Conservation (phyloP, 1,284 basidiomycete genomes). For the Vanrija humicola region DNA sequence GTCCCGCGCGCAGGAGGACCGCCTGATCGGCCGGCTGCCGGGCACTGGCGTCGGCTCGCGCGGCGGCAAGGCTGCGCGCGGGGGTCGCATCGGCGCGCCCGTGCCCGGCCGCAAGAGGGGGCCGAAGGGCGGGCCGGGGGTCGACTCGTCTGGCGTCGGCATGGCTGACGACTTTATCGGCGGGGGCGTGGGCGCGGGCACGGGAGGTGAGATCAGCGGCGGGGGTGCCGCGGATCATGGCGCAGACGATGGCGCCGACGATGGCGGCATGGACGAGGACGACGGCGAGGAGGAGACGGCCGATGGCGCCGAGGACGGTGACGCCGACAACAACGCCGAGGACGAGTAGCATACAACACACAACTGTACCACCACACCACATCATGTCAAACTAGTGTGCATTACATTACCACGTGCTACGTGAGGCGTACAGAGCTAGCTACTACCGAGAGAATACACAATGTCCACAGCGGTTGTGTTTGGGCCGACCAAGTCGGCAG, state of each 20-base stretch:
- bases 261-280: background rate
- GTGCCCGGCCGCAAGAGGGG: background rate
- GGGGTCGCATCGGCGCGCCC: background rate
- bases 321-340: background rate
- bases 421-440: no score
- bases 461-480: no score
- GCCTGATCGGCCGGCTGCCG: constrained; percentile 14
- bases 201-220: background rate
- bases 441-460: no score
- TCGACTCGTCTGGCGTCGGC: background rate
- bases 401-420: no score
- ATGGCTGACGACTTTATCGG: background rate
- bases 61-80: constrained; percentile 3
- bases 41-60: constrained; percentile 13
- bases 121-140: background rate
- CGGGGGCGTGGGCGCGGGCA: background rate
- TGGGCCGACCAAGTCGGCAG: no score
- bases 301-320: background rate
- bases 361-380: no score
- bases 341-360: constrained; percentile 1
- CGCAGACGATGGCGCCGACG: background rate
- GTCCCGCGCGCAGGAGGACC: constrained; percentile 13
- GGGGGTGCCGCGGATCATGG: background rate
- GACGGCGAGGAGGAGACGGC: background rate
- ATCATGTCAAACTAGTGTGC: no score